phyloP scores from a whole-genome alignment of 257 asterid species.

The Coffea canephora region DNA sequence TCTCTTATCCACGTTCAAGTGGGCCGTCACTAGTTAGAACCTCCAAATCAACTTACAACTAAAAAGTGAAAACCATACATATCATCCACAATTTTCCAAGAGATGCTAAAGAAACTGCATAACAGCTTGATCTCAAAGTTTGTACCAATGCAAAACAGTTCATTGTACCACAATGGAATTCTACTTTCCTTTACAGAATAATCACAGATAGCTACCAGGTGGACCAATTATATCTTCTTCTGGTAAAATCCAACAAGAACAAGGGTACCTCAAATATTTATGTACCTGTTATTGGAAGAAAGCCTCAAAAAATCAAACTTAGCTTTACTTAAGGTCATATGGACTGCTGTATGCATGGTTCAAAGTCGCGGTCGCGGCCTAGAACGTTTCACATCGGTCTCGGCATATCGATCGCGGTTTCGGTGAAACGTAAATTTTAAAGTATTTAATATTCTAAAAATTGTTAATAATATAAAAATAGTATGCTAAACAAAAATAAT shows the following conservation, averaged over 20 bases:
- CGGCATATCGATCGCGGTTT: no score
- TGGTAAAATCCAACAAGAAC: constrained; percentile 20
- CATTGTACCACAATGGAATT: constrained; percentile 31
- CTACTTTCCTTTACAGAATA: constrained; percentile 28
- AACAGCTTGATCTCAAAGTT: not conserved
- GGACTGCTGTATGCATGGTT: no score
- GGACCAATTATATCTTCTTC: constrained; percentile 33
- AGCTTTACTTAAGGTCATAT: constrained; percentile 6
- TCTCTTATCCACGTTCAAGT: not conserved
- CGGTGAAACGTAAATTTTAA: no score
- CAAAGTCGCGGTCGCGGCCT: no score
- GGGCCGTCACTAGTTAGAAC: not conserved
- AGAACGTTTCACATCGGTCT: no score
- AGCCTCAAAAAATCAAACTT: constrained; percentile 2
- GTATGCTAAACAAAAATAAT: no score
- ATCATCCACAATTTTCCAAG: not conserved
- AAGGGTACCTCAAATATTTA: constrained; percentile 11
- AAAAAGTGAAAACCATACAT: not conserved
- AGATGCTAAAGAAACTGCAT: not conserved
- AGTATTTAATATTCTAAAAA: no score
- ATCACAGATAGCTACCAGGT: constrained; percentile 17
- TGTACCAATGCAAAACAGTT: constrained; percentile 35
- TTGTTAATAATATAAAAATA: no score
- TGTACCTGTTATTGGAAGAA: constrained; percentile 17
- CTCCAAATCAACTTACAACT: not conserved